phyloP scores from a whole-genome alignment of 2,329 filamentous ascomycete genomes.

The Coniochaeta ligniaria region DNA sequence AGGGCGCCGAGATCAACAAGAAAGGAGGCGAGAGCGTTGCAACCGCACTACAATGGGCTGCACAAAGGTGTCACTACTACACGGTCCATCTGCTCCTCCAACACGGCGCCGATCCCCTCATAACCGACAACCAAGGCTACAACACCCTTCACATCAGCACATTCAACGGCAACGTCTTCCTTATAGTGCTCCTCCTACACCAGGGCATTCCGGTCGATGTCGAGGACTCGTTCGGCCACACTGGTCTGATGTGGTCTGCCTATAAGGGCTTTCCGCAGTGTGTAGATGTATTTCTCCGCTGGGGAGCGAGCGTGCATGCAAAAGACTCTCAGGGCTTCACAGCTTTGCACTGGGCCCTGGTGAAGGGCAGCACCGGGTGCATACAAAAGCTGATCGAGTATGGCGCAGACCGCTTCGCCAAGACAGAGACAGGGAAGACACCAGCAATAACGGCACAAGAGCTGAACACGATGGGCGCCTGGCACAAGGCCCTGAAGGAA shows the following conservation, averaged over 20 bases:
- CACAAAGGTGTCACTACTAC: constrained; percentile 94
- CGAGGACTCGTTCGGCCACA: constrained; percentile 83
- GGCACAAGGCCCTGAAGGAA: constrained; percentile 76
- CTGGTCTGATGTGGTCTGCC: constrained; percentile 95
- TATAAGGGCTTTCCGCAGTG: constrained; percentile 94
- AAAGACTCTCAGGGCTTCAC: constrained; percentile 90
- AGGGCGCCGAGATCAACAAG: constrained; percentile 83
- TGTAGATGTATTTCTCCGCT: constrained; percentile 86
- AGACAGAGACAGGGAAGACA: constrained; percentile 85
- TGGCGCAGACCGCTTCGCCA: constrained; percentile 85
- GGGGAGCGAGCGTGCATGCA: constrained; percentile 90
- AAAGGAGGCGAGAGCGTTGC: constrained; percentile 94
- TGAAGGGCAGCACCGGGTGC: constrained; percentile 84
- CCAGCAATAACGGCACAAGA: constrained; percentile 79
- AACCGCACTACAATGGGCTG: constrained; percentile 93
- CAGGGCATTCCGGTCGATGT: constrained; percentile 94
- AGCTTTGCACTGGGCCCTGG: constrained; percentile 90
- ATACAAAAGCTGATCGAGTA: constrained; percentile 95
- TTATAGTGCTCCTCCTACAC: constrained; percentile 83
- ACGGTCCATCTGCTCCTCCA: constrained; percentile 88
- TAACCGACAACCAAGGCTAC: constrained; percentile 92
- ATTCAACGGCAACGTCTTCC: constrained; percentile 90
- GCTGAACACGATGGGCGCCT: constrained; percentile 78
- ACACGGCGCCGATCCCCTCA: constrained; percentile 83
- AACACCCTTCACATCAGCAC: constrained; percentile 96